Evolutionary conservation across 2,329 filamentous ascomycete species (phyloP), one percentile per base, ranked within the genome.

Genomic region (Microdochium paspali): DNA sequence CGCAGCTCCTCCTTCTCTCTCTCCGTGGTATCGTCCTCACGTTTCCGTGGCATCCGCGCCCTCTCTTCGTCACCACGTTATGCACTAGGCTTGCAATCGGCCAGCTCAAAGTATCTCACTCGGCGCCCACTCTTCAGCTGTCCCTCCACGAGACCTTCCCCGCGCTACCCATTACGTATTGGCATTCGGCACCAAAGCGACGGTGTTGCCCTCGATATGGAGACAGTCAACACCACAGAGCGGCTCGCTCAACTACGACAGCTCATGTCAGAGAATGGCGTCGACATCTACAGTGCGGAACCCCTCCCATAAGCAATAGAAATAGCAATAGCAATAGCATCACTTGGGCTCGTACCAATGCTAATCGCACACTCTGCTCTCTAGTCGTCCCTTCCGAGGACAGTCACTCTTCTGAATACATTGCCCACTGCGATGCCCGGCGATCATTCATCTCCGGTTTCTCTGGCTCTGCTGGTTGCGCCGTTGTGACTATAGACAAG

Each of bases 351-450:
- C n/a, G 35, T 18, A 40, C 35, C 15, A 21, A n/a, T n/a, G 35
- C 45, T 40, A 44, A 46, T 49, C 25, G 30, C 30, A 23, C 42
- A 35, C 18, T 40, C 44, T 26, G 15, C 20, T 24, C 56, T 52
- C 47, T 63, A 97, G 91, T 98, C 61, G 80, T 97, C 6, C 93
- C 93, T 1, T 96, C 91, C 28, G 93, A 97, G 77, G 93, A 98
- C 65, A 91, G 88, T 62, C 93, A 98, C 65, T 88, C 91, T 56
- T 97, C 91, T 56, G 93, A 98, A 71, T 98, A 98, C 67, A 96
- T 96, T 65, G 93, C 93, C 45, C 83, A 85, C n/a, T 95, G 89
- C 64, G 93, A 98, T 71, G 90, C 79, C 51, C 83, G 93, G 56
- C 84, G 93, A 73, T 88, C 84, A 62, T 96, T 84, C 61, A 95